Base-by-base conservation (phyloP, 192 early-diverging fungal genomes). In the Phycomyces blakesleeanus region DNA sequence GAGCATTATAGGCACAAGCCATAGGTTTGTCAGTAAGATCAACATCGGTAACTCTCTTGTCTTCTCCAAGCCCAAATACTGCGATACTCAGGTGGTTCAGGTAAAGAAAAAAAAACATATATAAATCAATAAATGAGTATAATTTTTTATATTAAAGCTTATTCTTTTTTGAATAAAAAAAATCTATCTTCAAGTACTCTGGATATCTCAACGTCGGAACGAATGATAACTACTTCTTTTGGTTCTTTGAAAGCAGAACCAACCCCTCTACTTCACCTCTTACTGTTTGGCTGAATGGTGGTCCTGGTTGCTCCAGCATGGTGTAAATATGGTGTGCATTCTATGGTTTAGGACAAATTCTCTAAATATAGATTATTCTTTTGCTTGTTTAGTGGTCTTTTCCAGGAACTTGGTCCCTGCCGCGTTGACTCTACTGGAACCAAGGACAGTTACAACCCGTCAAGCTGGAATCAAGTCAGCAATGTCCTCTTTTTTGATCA, bases 181-280 rank as follows among this genome's bases (percentile, higher is more conserved):
- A 44, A 20, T 44, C 16, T 40, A 57, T 21, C 29, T 55, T 25
- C 42, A 8, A 83, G 85, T 89, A 90, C 75, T 89, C 87, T 63
- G 91, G 89, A 25, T 91, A 92, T 67, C 75, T 92, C 41, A 86
- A 91, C 68, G 69, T 68, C 29, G 81, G 77, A 7, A 81, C 73
- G 22, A 82, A 87, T 64, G 81, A 86, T 40, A 89, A 95, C 74
- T 95, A 92, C 68, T 94, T 93, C 83, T 95, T 93, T 75, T 96
- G 93, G 94, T 98, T 99, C 83, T 99, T 99, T 78, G 95, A 96
- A 73, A 89, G 91, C 9, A 90, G 91, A 64, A 81, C 80, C 67
- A 78, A 84, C n/a, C n/a, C n/a, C n/a, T n/a, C n/a, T n/a, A n/a
- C n/a, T n/a, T 34, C 29, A 34, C 85, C 88, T n/a, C 66, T 90